Percentiles rank a stretch among this genome's conserved stretches.
Conservation (phyloP, 202 grass and related monocot species). For the Miscanthus sacchariflorus region DNA sequence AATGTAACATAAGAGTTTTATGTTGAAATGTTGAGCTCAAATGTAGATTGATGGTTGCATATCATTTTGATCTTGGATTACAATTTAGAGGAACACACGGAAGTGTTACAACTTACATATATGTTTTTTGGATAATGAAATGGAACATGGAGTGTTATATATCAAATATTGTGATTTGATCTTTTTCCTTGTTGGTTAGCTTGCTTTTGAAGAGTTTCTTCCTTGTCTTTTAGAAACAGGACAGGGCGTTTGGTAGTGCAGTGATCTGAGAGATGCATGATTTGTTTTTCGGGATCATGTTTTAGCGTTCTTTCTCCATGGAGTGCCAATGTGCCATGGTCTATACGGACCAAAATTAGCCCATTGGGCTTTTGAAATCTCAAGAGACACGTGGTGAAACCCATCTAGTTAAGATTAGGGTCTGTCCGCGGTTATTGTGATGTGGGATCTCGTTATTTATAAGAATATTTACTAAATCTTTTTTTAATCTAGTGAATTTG, state of each 20-base stretch:
- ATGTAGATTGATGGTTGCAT: conserved; percentile 12
- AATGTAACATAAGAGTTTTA: neutral
- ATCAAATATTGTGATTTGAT: neutral
- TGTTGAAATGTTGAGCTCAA: conserved; percentile 36
- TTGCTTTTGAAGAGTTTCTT: conserved; percentile 6
- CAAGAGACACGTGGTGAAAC: neutral
- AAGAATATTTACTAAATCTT: too few species aligned
- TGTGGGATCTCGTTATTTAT: neutral
- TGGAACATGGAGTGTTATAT: neutral
- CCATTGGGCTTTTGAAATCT: conserved; percentile 4
- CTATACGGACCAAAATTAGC: neutral
- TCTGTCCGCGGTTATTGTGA: too few species aligned
- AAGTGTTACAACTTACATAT: neutral
- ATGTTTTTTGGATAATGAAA: neutral
- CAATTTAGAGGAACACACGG: neutral
- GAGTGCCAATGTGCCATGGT: neutral
- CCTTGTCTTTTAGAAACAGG: neutral
- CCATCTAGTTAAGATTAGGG: neutral
- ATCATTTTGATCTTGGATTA: neutral
- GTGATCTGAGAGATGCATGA: neutral
- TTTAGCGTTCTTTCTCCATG: neutral
- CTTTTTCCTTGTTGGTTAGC: neutral
- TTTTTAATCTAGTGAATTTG: too few species aligned
- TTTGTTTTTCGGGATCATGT: neutral
- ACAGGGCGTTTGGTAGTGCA: neutral